A percentile compares a stretch with the other conserved stretches of the same genome.
phyloP scores from a whole-genome alignment of 768 basidiomycete genomes.

The Leucosporidium yakuticum region DNA sequence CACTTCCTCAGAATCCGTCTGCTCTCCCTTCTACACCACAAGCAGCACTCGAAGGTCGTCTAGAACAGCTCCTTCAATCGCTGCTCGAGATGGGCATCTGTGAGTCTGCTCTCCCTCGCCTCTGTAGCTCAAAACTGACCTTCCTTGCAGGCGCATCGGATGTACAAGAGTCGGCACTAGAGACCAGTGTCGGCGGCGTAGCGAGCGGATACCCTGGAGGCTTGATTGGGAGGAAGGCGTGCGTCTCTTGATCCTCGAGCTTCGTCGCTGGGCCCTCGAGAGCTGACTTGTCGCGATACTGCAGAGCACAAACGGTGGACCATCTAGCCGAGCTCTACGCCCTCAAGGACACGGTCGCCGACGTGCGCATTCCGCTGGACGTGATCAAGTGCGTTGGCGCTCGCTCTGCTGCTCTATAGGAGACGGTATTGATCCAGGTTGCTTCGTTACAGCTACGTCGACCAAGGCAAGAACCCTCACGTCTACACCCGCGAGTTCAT shows the following conservation, averaged over 20 bases:
- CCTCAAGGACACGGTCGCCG: slow-evolving; percentile 9
- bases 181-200: neutral
- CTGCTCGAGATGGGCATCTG: slow-evolving; percentile 36
- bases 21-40: no score
- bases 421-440: neutral
- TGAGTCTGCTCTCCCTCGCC: neutral
- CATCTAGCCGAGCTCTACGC: slow-evolving; percentile 15
- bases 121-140: neutral
- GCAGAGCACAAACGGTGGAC: slow-evolving; percentile 31
- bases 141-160: slow-evolving; percentile 22
- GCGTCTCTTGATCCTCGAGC: neutral
- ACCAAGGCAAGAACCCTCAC: slow-evolving; percentile 39
- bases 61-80: slow-evolving; percentile 28
- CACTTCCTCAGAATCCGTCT: no score
- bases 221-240: slow-evolving; percentile 31
- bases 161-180: slow-evolving; percentile 26
- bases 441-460: slow-evolving; percentile 27
- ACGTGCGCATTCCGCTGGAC: slow-evolving; percentile 28
- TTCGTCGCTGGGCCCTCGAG: no score
- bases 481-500: slow-evolving; percentile 35
- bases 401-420: no score
- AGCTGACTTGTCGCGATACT: neutral
- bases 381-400: slow-evolving; percentile 25
- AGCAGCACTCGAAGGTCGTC: slow-evolving; percentile 15
- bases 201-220: slow-evolving; percentile 26